These are phyloP conservation scores for Syncephalastrum contaminatum DNA, from an alignment of 371 early-diverging fungal genomes.

Conservation along the genomic window DNA sequence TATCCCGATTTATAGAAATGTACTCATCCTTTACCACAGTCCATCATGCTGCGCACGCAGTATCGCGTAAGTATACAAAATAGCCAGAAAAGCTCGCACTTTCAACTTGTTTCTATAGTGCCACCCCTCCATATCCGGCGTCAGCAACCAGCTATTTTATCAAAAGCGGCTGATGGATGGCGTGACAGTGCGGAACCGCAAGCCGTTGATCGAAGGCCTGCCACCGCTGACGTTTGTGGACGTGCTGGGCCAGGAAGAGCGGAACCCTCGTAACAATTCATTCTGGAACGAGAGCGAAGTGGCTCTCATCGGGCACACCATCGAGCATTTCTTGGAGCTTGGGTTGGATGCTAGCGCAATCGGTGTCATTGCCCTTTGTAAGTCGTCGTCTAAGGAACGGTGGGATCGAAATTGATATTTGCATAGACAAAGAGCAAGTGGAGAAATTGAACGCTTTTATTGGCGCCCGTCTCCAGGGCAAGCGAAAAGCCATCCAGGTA, in stretches of 20 bases:
- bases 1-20: background rate
- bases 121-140: conserved; percentile 75
- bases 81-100: background rate
- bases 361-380: conserved; percentile 72
- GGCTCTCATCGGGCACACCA: conserved; percentile 37
- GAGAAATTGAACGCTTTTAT: conserved; percentile 46
- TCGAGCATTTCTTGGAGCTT: conserved; percentile 39
- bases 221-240: conserved; percentile 76
- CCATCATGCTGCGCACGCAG: conserved; percentile 78
- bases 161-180: conserved; percentile 62
- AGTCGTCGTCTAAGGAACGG: conserved; percentile 19
- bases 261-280: conserved; percentile 40
- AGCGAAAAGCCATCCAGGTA: conserved; percentile 30
- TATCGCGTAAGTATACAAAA: conserved; percentile 66
- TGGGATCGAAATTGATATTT: background rate
- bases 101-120: conserved; percentile 46
- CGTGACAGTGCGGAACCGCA: conserved; percentile 38
- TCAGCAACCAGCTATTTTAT: conserved; percentile 87
- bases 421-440: conserved; percentile 68
- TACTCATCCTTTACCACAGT: conserved; percentile 15
- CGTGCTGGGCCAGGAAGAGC: conserved; percentile 48
- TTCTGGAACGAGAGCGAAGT: conserved; percentile 61
- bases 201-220: conserved; percentile 54
- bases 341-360: conserved; percentile 46
- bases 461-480: conserved; percentile 9